These are phyloP conservation scores for Schizophyllum amplum DNA, from an alignment of 1,284 basidiomycete genomes.

Conservation along the genomic window DNA sequence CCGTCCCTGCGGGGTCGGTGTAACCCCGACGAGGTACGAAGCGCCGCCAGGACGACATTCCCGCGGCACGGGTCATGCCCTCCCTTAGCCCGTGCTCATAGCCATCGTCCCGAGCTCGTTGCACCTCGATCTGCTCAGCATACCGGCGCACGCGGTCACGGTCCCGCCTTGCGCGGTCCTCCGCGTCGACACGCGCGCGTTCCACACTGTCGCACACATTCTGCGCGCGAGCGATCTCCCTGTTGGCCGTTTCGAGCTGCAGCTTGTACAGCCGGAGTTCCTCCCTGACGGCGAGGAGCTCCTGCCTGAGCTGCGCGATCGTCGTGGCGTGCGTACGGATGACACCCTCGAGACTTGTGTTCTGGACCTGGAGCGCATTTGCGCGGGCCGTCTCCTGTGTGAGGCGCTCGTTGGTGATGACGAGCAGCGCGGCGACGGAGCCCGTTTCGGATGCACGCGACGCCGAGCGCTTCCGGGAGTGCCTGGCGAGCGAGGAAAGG, in stretches of 20 bases:
- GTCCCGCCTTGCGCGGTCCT: slow-evolving; percentile 26
- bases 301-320: slow-evolving; percentile 19
- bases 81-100: slow-evolving; percentile 3
- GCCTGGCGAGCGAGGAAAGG: slow-evolving; percentile 7
- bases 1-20: neutral
- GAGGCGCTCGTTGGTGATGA: slow-evolving; percentile 23
- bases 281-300: slow-evolving; percentile 22
- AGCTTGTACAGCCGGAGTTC: slow-evolving; percentile 30
- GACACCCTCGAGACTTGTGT: slow-evolving; percentile 19
- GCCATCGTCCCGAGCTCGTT: slow-evolving; percentile 1
- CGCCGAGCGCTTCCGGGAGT: slow-evolving; percentile 5
- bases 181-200: slow-evolving; percentile 26
- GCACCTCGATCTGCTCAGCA: slow-evolving; percentile 23
- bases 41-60: neutral
- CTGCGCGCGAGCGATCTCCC: slow-evolving; percentile 34
- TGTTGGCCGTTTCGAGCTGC: slow-evolving; percentile 32
- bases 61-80: slow-evolving; percentile 4
- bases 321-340: slow-evolving; percentile 20
- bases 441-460: neutral
- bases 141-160: slow-evolving; percentile 15
- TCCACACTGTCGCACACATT: slow-evolving; percentile 31
- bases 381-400: slow-evolving; percentile 25
- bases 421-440: slow-evolving; percentile 21
- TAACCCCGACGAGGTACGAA: neutral
- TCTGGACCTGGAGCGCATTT: slow-evolving; percentile 23